Evolutionary conservation across 2,329 filamentous ascomycete genomes (phyloP).

Genomic region (Didymella pinodella): DNA sequence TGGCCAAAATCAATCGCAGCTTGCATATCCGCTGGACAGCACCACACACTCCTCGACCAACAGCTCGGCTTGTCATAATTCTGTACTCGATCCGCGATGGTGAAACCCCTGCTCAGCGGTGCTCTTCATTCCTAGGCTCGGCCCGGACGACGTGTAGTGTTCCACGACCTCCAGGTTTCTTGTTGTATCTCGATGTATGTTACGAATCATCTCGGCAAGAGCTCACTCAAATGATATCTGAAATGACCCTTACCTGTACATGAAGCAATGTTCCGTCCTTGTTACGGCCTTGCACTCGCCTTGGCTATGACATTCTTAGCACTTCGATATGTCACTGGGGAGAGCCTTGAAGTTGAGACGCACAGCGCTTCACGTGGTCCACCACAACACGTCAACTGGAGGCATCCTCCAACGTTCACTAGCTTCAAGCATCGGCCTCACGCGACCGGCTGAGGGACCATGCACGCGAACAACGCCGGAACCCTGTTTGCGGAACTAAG

Average conservation of each 20-base stretch:
- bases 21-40: neutral
- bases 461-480: slow-evolving; percentile 10
- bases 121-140: slow-evolving; percentile 16
- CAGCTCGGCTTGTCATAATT: neutral
- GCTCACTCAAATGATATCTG: neutral
- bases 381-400: neutral
- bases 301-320: neutral
- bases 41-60: neutral
- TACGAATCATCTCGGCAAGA: slow-evolving; percentile 3
- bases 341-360: neutral
- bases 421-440: slow-evolving; percentile 1
- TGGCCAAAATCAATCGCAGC: neutral
- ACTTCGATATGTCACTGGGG: neutral
- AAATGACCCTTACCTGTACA: slow-evolving; percentile 5
- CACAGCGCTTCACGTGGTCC: slow-evolving; percentile 2
- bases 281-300: neutral
- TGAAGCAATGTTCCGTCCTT: neutral
- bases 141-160: slow-evolving; percentile 10
- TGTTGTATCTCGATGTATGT: slow-evolving; percentile 5
- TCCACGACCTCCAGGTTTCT: slow-evolving; percentile 8
- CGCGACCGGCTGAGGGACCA: slow-evolving; percentile 1
- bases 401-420: slow-evolving; percentile 1
- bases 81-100: neutral
- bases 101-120: neutral
- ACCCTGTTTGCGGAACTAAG: slow-evolving; percentile 9